Conservation (phyloP, 768 basidiomycete genomes). For the Kwoniella europaea region DNA sequence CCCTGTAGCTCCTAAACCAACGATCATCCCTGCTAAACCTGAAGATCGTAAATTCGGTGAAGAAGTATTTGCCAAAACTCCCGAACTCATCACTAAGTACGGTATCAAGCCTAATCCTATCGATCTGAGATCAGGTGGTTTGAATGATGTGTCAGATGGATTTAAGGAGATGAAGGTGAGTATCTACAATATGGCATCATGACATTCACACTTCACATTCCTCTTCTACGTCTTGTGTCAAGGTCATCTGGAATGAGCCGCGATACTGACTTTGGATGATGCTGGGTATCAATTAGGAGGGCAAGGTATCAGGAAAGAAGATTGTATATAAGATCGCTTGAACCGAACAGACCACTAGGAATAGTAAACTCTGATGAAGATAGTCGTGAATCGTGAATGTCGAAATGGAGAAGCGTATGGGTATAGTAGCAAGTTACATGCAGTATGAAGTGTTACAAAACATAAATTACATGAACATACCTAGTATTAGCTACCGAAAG, state of each 20-base stretch:
- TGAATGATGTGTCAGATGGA: conserved; percentile 42
- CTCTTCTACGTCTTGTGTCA: too few relatives aligned
- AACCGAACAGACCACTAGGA: neutral
- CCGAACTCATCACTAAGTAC: conserved; percentile 39
- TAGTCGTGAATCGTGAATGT: neutral
- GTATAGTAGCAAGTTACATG: too few relatives aligned
- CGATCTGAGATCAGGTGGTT: conserved; percentile 43
- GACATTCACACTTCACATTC: too few relatives aligned
- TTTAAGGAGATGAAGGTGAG: conserved; percentile 39
- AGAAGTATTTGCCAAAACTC: conserved; percentile 25
- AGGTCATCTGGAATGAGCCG: too few relatives aligned
- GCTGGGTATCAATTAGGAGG: conserved; percentile 9
- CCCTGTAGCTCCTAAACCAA: conserved; percentile 9
- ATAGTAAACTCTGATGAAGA: neutral
- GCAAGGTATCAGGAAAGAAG: conserved; percentile 38
- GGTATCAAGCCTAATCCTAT: conserved; percentile 42
- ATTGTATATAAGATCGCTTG: conserved; percentile 28
- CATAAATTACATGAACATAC: too few relatives aligned
- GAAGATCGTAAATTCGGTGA: conserved; percentile 29
- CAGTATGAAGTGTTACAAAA: too few relatives aligned
- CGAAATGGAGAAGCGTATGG: too few relatives aligned
- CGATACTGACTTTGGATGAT: too few relatives aligned
- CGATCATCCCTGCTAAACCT: conserved; percentile 22
- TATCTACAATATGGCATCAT: neutral
- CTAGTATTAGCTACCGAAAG: neutral